Conservation (phyloP, 1,139 yeast genomes). For the Blastobotrys ciferrii region DNA sequence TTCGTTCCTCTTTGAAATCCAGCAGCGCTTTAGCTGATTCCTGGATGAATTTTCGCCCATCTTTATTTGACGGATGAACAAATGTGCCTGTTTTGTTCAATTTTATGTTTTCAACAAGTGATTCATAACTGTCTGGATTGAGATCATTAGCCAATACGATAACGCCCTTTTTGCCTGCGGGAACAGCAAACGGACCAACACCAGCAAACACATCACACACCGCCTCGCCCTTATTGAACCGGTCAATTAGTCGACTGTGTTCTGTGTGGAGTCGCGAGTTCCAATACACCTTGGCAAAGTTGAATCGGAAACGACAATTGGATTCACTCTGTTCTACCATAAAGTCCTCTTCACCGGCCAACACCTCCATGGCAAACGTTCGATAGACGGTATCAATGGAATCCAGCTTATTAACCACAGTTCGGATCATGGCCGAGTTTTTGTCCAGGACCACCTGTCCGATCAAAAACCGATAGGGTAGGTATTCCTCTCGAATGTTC, state of each 20-base stretch:
- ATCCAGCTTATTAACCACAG: slow-evolving; percentile 94
- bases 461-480: slow-evolving; percentile 75
- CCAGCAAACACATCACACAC: slow-evolving; percentile 98
- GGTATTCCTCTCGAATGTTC: slow-evolving; percentile 78
- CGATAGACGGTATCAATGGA: slow-evolving; percentile 84
- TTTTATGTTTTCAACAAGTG: slow-evolving; percentile 61
- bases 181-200: slow-evolving; percentile 97
- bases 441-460: slow-evolving; percentile 92
- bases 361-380: slow-evolving; percentile 88
- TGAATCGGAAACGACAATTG: slow-evolving; percentile 81
- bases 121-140: slow-evolving; percentile 80
- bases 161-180: slow-evolving; percentile 83
- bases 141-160: slow-evolving; percentile 89
- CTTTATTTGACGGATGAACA: slow-evolving; percentile 66
- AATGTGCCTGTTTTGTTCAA: slow-evolving; percentile 61
- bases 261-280: slow-evolving; percentile 93
- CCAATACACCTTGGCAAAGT: slow-evolving; percentile 95
- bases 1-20: slow-evolving; percentile 31
- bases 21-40: slow-evolving; percentile 54
- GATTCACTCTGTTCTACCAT: slow-evolving; percentile 86
- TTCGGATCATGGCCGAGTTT: slow-evolving; percentile 65
- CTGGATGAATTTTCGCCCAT: slow-evolving; percentile 79
- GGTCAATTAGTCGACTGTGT: slow-evolving; percentile 72
- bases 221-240: slow-evolving; percentile 58
- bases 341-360: slow-evolving; percentile 75